phyloP scores from a whole-genome alignment of 805 yeast genomes.

The Scheffersomyces spartinae region DNA sequence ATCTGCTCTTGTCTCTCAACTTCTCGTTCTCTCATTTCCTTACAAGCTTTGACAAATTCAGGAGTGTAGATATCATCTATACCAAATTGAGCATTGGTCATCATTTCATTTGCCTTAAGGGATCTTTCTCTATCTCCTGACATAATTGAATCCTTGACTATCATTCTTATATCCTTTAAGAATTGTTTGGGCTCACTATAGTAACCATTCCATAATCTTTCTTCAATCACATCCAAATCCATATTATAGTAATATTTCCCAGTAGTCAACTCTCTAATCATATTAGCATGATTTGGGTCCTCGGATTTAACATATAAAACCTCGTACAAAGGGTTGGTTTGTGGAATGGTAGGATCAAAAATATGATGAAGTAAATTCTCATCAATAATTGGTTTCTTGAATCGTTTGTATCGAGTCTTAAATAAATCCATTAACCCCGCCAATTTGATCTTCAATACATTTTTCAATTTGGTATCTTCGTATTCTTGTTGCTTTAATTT shows the following conservation, averaged over 20 bases:
- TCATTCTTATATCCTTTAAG: slow-evolving; percentile 73
- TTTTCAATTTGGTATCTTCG: slow-evolving; percentile 73
- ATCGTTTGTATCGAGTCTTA: slow-evolving; percentile 77
- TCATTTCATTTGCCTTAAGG: slow-evolving; percentile 83
- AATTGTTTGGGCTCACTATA: slow-evolving; percentile 90
- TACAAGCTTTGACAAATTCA: slow-evolving; percentile 66
- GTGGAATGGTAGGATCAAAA: slow-evolving; percentile 48
- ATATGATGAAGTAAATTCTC: slow-evolving; percentile 62
- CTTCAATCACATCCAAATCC: slow-evolving; percentile 91
- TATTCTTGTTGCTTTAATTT: slow-evolving; percentile 41
- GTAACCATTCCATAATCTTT: slow-evolving; percentile 92
- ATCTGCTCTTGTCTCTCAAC: slow-evolving; percentile 36
- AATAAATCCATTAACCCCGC: slow-evolving; percentile 84
- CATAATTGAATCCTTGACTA: slow-evolving; percentile 63
- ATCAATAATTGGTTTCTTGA: slow-evolving; percentile 83
- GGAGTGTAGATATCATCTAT: slow-evolving; percentile 78
- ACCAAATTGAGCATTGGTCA: slow-evolving; percentile 91
- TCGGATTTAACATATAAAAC: slow-evolving; percentile 35
- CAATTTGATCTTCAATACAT: slow-evolving; percentile 72
- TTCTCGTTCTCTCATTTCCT: slow-evolving; percentile 59
- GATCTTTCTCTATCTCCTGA: slow-evolving; percentile 77
- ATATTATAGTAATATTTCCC: slow-evolving; percentile 71
- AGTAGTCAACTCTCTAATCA: slow-evolving; percentile 71
- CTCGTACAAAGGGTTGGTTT: slow-evolving; percentile 27
- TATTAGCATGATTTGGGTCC: slow-evolving; percentile 39